Evolutionary conservation across 139 green algal genomes (phyloP).

Genomic region (Closterium sp.): DNA sequence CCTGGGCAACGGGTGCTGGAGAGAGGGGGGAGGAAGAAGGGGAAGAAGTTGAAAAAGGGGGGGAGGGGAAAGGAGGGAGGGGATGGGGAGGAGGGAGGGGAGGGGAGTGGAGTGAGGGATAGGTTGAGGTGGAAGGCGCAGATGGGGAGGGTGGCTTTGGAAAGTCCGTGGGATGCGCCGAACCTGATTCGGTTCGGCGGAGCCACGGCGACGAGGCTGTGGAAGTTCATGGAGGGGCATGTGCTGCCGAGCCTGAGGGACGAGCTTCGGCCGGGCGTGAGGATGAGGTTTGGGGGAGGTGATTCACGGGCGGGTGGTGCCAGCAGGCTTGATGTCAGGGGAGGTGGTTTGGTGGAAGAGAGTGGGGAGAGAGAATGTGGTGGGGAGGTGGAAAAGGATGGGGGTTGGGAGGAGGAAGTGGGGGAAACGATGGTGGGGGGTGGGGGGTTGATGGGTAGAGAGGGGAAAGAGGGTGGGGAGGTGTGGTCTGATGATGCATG

Average conservation of each 20-base stretch:
- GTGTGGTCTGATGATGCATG: background rate
- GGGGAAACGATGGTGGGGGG: too few relatives aligned
- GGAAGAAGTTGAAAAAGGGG: background rate
- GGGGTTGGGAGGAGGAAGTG: background rate
- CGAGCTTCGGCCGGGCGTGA: background rate
- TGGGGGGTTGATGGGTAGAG: background rate
- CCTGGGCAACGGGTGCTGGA: background rate
- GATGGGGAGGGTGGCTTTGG: background rate
- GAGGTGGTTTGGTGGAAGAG: background rate
- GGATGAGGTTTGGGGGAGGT: background rate
- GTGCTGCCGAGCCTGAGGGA: conserved; percentile 6
- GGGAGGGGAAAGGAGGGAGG: background rate
- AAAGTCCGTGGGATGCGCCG: background rate
- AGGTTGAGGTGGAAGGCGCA: background rate
- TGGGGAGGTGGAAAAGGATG: background rate
- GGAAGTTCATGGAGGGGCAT: conserved; percentile 36
- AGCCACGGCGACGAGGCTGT: conserved; percentile 24
- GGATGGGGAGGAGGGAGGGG: background rate
- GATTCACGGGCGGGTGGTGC: background rate
- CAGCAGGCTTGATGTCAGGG: background rate
- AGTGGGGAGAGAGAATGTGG: background rate
- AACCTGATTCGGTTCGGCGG: conserved; percentile 26
- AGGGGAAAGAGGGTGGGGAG: background rate
- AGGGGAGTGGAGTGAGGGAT: background rate
- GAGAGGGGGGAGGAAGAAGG: background rate